Evolutionary conservation across 1,284 basidiomycete genomes (phyloP), one percentile per base, ranked within the genome.

Genomic region (Trametes hirsuta): DNA sequence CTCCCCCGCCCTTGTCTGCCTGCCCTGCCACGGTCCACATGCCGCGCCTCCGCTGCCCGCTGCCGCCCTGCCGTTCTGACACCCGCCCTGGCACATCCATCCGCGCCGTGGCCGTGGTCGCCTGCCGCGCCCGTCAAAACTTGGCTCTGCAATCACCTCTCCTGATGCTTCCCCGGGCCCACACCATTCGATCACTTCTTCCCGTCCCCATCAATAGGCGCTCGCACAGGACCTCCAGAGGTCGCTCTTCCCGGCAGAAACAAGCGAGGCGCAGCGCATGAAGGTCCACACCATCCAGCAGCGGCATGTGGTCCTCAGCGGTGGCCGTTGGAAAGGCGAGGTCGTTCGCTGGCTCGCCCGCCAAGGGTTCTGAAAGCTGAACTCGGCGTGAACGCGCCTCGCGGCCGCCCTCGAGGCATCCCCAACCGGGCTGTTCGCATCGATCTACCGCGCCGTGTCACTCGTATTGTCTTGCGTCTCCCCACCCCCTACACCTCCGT

Each of bases 261-360:
- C 86, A 4, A 69, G 74, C 15, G 81, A 85, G 61, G 79, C 81
- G 1, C 65, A 70, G 37, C 79, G 77, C 58, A 70, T 88, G 61
- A 77, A 80, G 54, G 72, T 86, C 51, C 70, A 77, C 42, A 74
- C 81, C 57, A 66, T 72, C n/a, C 73, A 77, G 53, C 77, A 77
- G 41, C 80, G 79, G 55, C 83, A 87, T 69, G 63, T 90, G 58
- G 67, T 84, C 55, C 77, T 90, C 62, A 73, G 76, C 25, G 86
- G 87, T 53, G 84, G 86, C 6, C 77, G 76, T 55, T 85, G 83
- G 83, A 88, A 83, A 69, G 76, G 77, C 61, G 71, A 83, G 48
- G 80, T 90, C 48, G 65, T 80, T 64, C 75, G 79, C 55, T 90
- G 86, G 84, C 78, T 90, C 64, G 75, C 75, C 68, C 68, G 72